These are phyloP conservation scores for Hemerocallis citrina DNA, from an alignment of 106 monocot genomes.

Conservation along the genomic window DNA sequence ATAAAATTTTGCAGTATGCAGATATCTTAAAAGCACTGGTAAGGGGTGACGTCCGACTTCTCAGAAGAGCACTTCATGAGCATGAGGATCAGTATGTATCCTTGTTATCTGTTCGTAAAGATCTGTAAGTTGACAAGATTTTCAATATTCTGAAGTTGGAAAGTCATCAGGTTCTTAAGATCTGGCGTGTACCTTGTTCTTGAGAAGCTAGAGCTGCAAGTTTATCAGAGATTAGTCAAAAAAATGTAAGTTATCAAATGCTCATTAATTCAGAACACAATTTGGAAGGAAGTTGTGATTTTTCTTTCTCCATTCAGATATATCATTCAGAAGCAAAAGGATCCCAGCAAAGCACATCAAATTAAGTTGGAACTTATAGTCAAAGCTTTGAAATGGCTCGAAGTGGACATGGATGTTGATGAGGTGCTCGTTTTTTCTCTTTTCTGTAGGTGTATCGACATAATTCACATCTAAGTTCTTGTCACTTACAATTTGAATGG, in stretches of 20 bases:
- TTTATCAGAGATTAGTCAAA: conserved; percentile 90
- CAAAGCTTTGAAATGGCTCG: conserved; percentile 93
- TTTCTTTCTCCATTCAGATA: conserved; percentile 26
- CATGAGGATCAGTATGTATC: conserved; percentile 58
- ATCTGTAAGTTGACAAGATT: not conserved
- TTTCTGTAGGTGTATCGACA: too few species aligned
- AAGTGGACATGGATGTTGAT: conserved; percentile 83
- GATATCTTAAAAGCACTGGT: conserved; percentile 62
- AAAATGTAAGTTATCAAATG: conserved; percentile 58
- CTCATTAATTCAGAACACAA: not conserved
- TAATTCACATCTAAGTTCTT: not conserved
- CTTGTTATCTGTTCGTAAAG: too few species aligned
- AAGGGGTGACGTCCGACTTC: conserved; percentile 78
- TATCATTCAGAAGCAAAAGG: conserved; percentile 66
- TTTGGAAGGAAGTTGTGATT: not conserved
- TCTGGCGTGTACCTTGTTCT: conserved; percentile 96
- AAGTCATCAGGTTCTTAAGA: conserved; percentile 62
- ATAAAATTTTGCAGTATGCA: conserved; percentile 51
- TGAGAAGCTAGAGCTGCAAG: conserved; percentile 94
- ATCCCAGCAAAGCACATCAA: conserved; percentile 85
- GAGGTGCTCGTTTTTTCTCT: conserved; percentile 34
- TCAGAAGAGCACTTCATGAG: conserved; percentile 59
- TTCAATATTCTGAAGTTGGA: not conserved
- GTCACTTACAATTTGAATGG: not conserved
- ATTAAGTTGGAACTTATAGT: conserved; percentile 81